A percentile compares a stretch with the other conserved stretches of the same genome.
Conservation (phyloP, 169 alveolate genomes). For the Plasmodium knowlesi region DNA sequence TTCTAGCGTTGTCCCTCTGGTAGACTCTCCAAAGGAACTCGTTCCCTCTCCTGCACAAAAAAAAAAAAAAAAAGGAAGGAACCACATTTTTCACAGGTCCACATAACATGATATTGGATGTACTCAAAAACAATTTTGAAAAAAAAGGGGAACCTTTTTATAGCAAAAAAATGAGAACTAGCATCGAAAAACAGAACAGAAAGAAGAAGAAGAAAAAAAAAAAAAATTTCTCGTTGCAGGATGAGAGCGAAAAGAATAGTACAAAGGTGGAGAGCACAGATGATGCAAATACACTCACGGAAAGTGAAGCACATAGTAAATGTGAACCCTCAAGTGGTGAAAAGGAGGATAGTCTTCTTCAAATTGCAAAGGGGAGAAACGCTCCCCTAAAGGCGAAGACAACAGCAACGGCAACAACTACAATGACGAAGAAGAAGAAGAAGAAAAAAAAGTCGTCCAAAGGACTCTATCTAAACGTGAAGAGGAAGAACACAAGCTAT, state of each 20-base stretch:
- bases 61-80: conserved; percentile 9
- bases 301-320: conserved; percentile 4
- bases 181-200: conserved; percentile 8
- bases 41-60: not conserved
- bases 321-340: not conserved
- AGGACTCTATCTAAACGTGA: conserved; percentile 32
- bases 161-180: conserved; percentile 33
- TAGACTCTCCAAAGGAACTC: not conserved
- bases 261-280: conserved; percentile 45
- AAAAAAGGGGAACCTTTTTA: conserved; percentile 58
- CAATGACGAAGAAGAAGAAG: not conserved
- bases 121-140: conserved; percentile 57
- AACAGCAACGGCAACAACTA: not conserved
- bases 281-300: conserved; percentile 12
- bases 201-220: conserved; percentile 41
- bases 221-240: conserved; percentile 9
- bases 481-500: conserved; percentile 24
- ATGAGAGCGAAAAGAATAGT: conserved; percentile 40
- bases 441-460: not conserved
- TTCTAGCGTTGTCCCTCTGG: conserved; percentile 1
- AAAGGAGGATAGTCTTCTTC: not conserved
- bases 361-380: conserved; percentile 5
- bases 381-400: not conserved
- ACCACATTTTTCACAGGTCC: not conserved
- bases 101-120: conserved; percentile 46